Evolutionary conservation across 164 flowering plant species (phyloP), one percentile per base, ranked within the genome.

Genomic region (Annona cherimola): DNA sequence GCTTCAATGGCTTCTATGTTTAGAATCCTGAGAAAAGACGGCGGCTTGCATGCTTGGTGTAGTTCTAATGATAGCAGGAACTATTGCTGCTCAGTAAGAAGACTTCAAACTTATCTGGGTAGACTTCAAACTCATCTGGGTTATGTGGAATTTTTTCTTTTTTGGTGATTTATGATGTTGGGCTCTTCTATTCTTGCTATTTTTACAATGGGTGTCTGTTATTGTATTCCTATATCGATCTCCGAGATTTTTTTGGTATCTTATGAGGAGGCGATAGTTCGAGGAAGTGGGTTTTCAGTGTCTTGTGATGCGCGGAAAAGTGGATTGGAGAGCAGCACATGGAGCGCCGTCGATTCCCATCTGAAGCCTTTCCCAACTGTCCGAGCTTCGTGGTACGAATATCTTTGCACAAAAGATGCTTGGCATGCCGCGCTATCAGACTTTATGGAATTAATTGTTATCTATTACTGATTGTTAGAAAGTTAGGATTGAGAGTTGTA

Each of bases 1-100:
- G 55, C 72, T 72, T 68, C 80, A 74, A 84, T 88, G 90, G 86
- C 86, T 8, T 84, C 87, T 44, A 75, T 85, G 62, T 80, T 79
- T 43, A 77, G 86, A 83, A 57, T 83, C 71, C 75, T 84, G 3
- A 68, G 65, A 19, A 83, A 77, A 77, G 82, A 85, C 62, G 77
- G 73, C 64, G 76, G 71, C 44, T 64, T 82, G 2, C 74, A 61
- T 20, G 2, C 76, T 12, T 40, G 8, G 73, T 71, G 71, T 46
- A 79, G 71, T 64, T 35, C 75, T 45, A 69, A 60, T 60, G 14
- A 11, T 16, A 80, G 76, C 59, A 74, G 78, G 43, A 75, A 69
- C 72, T 71, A 70, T 73, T 67, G 67, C 61, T 44, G 71, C 55
- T 35, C 75, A 60, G 26, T 76, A 0, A 67, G 67, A 61, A 77